phyloP scores from a whole-genome alignment of 441 rosid species.

The Macaranga tanarius region DNA sequence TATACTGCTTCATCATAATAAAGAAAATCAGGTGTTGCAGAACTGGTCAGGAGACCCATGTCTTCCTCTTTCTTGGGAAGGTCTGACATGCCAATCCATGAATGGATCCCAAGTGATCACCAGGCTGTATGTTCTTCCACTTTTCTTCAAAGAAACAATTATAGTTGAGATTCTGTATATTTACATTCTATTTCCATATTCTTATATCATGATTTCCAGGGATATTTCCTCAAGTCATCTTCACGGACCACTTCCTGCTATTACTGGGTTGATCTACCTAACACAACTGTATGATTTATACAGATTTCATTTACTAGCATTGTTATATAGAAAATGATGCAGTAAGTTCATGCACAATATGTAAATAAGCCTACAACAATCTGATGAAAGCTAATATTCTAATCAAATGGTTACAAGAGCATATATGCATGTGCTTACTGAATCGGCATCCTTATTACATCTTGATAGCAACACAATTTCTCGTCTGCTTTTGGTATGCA shows the following conservation, averaged over 20 bases:
- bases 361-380: background rate
- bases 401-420: background rate
- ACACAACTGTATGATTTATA: conserved; percentile 46
- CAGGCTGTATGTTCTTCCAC: conserved; percentile 44
- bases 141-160: background rate
- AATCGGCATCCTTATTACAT: background rate
- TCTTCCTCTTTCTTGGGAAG: conserved; percentile 50
- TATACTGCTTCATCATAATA: conserved; percentile 38
- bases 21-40: conserved; percentile 30
- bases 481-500: conserved; percentile 22
- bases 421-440: background rate
- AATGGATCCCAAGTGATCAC: conserved; percentile 40
- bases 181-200: background rate
- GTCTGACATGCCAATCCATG: conserved; percentile 39
- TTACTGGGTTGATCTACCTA: conserved; percentile 39
- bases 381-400: background rate
- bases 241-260: conserved; percentile 43
- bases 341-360: background rate
- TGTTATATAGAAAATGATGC: background rate
- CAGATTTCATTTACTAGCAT: conserved; percentile 6
- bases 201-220: conserved; percentile 35
- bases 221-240: conserved; percentile 42
- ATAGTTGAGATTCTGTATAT: conserved; percentile 1
- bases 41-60: conserved; percentile 79
- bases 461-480: background rate